phyloP scores from a whole-genome alignment of 106 monocot species.

The Acorus calamus region DNA sequence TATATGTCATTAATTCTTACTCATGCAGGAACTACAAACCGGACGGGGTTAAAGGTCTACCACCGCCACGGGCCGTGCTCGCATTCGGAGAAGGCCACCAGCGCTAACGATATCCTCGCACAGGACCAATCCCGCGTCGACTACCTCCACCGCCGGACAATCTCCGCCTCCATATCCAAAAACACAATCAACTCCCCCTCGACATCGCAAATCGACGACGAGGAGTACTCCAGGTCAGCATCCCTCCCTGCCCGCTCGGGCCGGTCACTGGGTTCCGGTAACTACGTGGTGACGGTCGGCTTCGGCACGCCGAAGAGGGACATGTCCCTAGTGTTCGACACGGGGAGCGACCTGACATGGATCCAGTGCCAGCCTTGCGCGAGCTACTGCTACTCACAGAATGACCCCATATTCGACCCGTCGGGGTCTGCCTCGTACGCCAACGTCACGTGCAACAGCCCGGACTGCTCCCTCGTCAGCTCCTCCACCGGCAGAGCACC shows the following conservation, averaged over 20 bases:
- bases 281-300: slow-evolving; percentile 6
- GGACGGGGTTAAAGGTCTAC: too few relatives aligned
- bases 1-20: too few relatives aligned
- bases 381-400: slow-evolving; percentile 10
- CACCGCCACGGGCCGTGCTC: too few relatives aligned
- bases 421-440: slow-evolving; percentile 17
- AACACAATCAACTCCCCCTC: too few relatives aligned
- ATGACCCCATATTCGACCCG: slow-evolving; percentile 22
- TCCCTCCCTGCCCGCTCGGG: not conserved
- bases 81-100: too few relatives aligned
- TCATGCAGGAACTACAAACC: too few relatives aligned
- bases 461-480: slow-evolving; percentile 11
- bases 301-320: slow-evolving; percentile 22
- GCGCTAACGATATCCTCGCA: too few relatives aligned
- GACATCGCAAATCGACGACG: too few relatives aligned
- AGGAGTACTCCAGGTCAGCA: not conserved
- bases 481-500: too few relatives aligned
- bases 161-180: too few relatives aligned
- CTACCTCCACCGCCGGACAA: too few relatives aligned
- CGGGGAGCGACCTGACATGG: slow-evolving; percentile 9
- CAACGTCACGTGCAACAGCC: slow-evolving; percentile 22
- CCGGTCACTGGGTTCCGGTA: not conserved
- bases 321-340: slow-evolving; percentile 14
- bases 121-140: too few relatives aligned
- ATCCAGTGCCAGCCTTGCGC: slow-evolving; percentile 31